Base-by-base conservation (phyloP, 2,329 filamentous ascomycete genomes). In the Pseudocercospora cruenta region DNA sequence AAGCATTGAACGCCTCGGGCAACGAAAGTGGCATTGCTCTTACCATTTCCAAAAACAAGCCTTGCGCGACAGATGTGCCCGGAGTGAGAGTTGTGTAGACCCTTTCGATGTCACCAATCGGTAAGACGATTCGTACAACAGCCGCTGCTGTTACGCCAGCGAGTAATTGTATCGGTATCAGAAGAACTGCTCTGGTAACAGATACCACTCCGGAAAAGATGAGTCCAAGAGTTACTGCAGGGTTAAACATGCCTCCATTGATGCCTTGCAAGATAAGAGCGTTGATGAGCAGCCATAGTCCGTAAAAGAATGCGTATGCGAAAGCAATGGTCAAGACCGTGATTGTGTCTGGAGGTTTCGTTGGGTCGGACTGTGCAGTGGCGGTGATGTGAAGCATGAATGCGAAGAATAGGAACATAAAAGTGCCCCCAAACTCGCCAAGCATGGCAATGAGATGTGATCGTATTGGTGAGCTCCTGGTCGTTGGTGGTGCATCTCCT, bases 1-100 rank as follows among this genome's bases (percentile, higher is more conserved):
- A 62, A 33, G 19, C 2, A 1, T 6, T 19, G 16, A 0, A 43
- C 39, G 16, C 7, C 16, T 49, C n/a, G 51, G 39, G 14, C 4
- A n/a, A 9, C 5, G 9, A 58, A 26, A 19, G 3, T 21, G 33
- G 16, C 36, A 33, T 47, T 26, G 21, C 6, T 31, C 45, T 45
- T 54, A 78, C 74, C 72, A 76, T 74, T 66, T 78, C 76, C 26
- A 79, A 66, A 63, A 78, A 77, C 2, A 76, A 63, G 9, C 76
- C 77, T 39, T 75, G 75, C 5, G 72, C 73, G 1, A 71, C 26
- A 26, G 62, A 72, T 45, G 74, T 71, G 8, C 69, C 70, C 8
- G 71, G 65, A 4, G 69, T 69, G 4, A 78, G 62, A 5, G 69
- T 67, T 6, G 76, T 77, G 36, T 73, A 71, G 1, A 70, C 69